These are phyloP conservation scores for Ustilago tritici DNA, from an alignment of 1,284 basidiomycete genomes.

Conservation along the genomic window DNA sequence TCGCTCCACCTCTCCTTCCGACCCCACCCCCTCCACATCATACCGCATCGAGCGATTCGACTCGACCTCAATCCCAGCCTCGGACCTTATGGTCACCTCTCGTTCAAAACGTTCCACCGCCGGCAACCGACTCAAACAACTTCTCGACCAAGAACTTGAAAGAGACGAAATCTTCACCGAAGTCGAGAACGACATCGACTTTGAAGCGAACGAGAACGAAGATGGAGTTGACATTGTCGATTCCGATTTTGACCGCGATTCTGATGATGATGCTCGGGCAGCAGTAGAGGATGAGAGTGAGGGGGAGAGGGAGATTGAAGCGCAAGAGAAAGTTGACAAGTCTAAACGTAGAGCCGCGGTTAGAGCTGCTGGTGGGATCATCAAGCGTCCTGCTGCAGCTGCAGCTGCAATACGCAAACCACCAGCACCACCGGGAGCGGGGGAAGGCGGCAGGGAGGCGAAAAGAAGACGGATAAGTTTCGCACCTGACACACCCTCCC, in stretches of 20 bases:
- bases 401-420: neutral
- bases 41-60: constrained; percentile 42
- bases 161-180: constrained; percentile 65
- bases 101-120: constrained; percentile 54
- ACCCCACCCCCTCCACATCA: constrained; percentile 9
- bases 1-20: neutral
- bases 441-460: neutral
- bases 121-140: constrained; percentile 60
- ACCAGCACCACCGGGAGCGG: neutral
- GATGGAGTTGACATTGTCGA: constrained; percentile 67
- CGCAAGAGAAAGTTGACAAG: constrained; percentile 48
- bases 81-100: constrained; percentile 43
- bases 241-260: constrained; percentile 63
- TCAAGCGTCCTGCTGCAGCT: constrained; percentile 14
- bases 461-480: constrained; percentile 44
- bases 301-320: constrained; percentile 55
- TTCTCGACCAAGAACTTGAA: constrained; percentile 64
- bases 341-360: constrained; percentile 35
- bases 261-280: constrained; percentile 48
- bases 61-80: neutral
- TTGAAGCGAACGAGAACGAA: constrained; percentile 54
- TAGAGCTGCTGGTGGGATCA: constrained; percentile 18
- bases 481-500: constrained; percentile 25
- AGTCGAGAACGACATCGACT: constrained; percentile 63
- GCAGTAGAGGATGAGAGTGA: constrained; percentile 43